Conservation (phyloP, 441 rosid species). For the Corymbia citriodora region DNA sequence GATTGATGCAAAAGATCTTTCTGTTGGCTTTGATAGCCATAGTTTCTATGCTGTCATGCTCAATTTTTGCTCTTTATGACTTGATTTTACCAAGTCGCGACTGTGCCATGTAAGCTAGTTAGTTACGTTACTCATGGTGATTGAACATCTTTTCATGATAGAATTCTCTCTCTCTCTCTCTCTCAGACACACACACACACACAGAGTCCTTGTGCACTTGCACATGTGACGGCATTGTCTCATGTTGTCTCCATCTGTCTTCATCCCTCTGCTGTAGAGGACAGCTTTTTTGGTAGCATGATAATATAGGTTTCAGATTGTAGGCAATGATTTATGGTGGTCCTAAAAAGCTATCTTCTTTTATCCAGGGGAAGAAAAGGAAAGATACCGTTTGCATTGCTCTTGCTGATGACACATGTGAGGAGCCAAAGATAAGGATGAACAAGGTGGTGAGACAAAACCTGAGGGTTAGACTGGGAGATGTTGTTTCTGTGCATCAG, state of each 20-base stretch:
- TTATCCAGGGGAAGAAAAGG: slow-evolving; percentile 72
- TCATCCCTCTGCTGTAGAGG: neutral
- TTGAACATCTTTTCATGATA: neutral
- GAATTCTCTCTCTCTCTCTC: neutral
- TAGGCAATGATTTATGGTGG: neutral
- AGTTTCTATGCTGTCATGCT: neutral
- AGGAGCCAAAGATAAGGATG: slow-evolving; percentile 86
- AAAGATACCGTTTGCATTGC: slow-evolving; percentile 87
- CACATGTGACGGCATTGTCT: neutral
- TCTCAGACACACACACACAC: neutral
- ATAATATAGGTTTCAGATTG: neutral
- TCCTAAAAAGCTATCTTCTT: neutral
- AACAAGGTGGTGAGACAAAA: slow-evolving; percentile 86
- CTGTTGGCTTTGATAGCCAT: neutral
- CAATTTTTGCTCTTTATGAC: neutral
- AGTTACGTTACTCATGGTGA: neutral
- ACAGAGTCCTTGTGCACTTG: neutral
- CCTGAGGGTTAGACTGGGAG: slow-evolving; percentile 94
- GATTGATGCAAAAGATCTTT: neutral
- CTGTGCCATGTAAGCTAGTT: neutral
- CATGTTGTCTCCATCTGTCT: neutral
- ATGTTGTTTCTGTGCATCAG: slow-evolving; percentile 85
- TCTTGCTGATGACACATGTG: slow-evolving; percentile 78
- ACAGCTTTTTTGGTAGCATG: neutral
- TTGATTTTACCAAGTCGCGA: neutral